Conservation (phyloP, 1,284 basidiomycete species). For the Puccinia horiana region DNA sequence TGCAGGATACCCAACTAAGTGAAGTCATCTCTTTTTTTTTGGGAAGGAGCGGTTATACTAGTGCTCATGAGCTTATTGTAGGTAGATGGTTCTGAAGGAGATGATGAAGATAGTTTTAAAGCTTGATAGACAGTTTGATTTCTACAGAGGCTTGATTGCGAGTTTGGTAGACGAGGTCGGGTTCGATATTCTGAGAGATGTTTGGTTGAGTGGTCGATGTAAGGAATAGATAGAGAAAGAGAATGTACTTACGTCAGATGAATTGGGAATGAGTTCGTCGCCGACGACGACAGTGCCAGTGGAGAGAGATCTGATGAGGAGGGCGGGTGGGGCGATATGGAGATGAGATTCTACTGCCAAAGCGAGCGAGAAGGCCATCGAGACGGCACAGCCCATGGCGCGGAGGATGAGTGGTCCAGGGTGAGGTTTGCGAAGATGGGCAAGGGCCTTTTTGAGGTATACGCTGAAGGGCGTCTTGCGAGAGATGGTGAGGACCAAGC, state of each 20-base stretch:
- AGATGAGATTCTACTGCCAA: conserved; percentile 34
- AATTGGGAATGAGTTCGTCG: conserved; percentile 26
- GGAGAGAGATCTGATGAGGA: conserved; percentile 13
- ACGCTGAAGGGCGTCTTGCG: conserved; percentile 33
- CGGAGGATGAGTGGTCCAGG: conserved; percentile 4
- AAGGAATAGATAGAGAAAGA: not conserved
- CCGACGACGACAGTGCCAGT: conserved; percentile 42
- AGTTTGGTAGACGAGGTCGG: conserved; percentile 43
- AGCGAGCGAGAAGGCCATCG: conserved; percentile 41
- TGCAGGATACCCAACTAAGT: no score
- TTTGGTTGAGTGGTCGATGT: not conserved
- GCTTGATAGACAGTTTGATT: conserved; percentile 16
- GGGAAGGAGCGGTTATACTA: no score
- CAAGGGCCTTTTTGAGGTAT: conserved; percentile 24
- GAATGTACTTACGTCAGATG: not conserved
- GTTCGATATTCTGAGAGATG: not conserved
- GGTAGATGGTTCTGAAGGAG: not conserved
- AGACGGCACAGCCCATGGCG: conserved; percentile 33
- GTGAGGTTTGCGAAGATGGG: not conserved
- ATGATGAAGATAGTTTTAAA: not conserved
- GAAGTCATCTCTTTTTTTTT: no score
- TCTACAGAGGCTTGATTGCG: conserved; percentile 39
- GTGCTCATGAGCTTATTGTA: not conserved
- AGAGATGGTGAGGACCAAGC: conserved; percentile 27
- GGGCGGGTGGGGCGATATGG: not conserved